phyloP scores from a whole-genome alignment of 257 asterid species.

The Dorcoceras hygrometricum region DNA sequence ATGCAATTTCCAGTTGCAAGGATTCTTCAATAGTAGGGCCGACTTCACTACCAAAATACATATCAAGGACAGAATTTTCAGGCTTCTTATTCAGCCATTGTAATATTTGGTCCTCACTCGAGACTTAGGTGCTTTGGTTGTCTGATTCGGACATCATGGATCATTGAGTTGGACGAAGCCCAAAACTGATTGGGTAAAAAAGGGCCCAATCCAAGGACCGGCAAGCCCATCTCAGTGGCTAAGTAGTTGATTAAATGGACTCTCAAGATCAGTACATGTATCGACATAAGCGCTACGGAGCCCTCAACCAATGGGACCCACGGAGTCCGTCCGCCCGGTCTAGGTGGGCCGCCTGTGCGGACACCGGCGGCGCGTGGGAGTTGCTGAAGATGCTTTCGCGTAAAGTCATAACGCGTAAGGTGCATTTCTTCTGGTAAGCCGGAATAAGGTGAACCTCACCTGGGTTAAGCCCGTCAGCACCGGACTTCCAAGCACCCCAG shows the following conservation, averaged over 20 bases:
- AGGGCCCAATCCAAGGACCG: constrained; percentile 48
- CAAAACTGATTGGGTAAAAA: constrained; percentile 37
- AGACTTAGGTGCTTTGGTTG: constrained; percentile 30
- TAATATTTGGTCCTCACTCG: constrained; percentile 33
- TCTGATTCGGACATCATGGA: constrained; percentile 28
- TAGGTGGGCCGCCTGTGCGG: constrained; percentile 28
- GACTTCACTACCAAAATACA: constrained; percentile 52
- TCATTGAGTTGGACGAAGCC: constrained; percentile 26
- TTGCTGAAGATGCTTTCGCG: background rate
- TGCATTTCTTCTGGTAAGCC: constrained; percentile 33
- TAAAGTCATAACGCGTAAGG: constrained; percentile 24
- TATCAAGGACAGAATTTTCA: constrained; percentile 33
- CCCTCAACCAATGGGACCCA: constrained; percentile 39
- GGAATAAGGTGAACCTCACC: constrained; percentile 27
- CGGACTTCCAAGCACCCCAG: constrained; percentile 38
- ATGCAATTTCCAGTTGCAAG: constrained; percentile 31
- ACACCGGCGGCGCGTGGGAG: background rate
- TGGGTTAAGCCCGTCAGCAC: constrained; percentile 20
- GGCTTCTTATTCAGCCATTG: constrained; percentile 39
- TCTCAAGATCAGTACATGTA: constrained; percentile 41
- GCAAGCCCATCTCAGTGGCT: constrained; percentile 25
- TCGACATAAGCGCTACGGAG: constrained; percentile 36
- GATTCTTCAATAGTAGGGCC: constrained; percentile 39
- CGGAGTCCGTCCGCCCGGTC: constrained; percentile 29
- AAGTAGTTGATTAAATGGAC: constrained; percentile 32